These are phyloP conservation scores for Yamadazyma membranifaciens DNA, from an alignment of 1,139 yeast genomes.

Conservation along the genomic window DNA sequence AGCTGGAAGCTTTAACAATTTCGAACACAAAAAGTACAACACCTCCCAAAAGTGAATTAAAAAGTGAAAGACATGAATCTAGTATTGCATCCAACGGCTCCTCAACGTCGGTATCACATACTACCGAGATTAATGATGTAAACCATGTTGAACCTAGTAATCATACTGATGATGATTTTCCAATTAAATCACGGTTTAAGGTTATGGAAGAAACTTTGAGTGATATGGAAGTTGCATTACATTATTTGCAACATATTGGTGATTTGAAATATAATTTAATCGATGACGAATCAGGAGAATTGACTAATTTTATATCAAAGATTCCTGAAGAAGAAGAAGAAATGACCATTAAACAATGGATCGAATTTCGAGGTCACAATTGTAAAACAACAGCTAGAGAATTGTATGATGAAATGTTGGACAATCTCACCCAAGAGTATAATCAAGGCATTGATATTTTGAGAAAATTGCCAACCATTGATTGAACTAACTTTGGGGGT, in stretches of 20 bases:
- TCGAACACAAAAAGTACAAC: not conserved
- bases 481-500: conserved; percentile 13
- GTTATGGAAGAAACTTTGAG: conserved; percentile 21
- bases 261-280: conserved; percentile 31
- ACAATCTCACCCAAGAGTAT: conserved; percentile 41
- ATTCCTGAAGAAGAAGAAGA: conserved; percentile 70
- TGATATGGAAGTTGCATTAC: conserved; percentile 39
- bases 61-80: not conserved
- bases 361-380: conserved; percentile 47
- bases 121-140: not conserved
- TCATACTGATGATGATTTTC: not conserved
- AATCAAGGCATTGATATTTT: conserved; percentile 39
- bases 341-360: conserved; percentile 73
- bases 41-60: not conserved
- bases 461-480: conserved; percentile 23
- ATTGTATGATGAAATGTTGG: conserved; percentile 45
- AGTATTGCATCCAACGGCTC: not conserved
- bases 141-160: not conserved
- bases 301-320: conserved; percentile 61
- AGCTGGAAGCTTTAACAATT: not conserved
- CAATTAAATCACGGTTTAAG: not conserved
- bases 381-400: conserved; percentile 39
- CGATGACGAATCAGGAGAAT: conserved; percentile 62
- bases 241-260: conserved; percentile 27
- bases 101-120: not conserved